Evolutionary conservation across 2,329 filamentous ascomycete genomes (phyloP).

Genomic region (Fusarium phyllophilum): DNA sequence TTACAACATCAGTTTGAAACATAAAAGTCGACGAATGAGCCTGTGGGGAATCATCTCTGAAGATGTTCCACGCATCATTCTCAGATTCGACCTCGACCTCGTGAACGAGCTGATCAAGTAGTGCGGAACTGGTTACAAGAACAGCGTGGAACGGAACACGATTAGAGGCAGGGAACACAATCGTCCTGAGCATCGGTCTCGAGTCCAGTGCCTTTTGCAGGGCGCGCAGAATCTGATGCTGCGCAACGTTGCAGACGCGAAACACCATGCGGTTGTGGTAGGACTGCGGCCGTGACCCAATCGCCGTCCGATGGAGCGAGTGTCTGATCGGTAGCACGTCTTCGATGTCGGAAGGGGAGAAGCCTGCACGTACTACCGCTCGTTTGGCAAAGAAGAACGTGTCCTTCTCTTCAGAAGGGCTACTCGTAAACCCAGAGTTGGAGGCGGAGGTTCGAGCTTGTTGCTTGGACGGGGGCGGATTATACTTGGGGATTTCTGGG

Average conservation of each 20-base stretch:
- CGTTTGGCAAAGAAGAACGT: constrained; percentile 15
- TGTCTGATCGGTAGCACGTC: constrained; percentile 46
- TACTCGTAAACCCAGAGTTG: neutral
- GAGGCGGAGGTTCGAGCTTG: neutral
- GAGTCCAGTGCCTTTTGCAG: constrained; percentile 43
- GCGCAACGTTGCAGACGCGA: constrained; percentile 31
- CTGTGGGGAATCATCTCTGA: constrained; percentile 30
- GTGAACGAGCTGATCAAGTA: constrained; percentile 44
- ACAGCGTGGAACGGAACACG: constrained; percentile 44
- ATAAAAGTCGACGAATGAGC: constrained; percentile 44
- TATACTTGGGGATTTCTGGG: neutral
- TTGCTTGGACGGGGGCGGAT: neutral
- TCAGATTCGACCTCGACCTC: constrained; percentile 36
- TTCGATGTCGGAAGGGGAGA: constrained; percentile 40
- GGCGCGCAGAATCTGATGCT: constrained; percentile 41
- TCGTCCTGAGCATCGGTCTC: constrained; percentile 45
- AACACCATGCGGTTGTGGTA: constrained; percentile 50
- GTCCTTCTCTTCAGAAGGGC: neutral
- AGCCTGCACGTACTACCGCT: constrained; percentile 24
- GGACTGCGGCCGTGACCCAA: constrained; percentile 49
- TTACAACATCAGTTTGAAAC: constrained; percentile 45
- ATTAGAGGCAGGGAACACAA: constrained; percentile 38
- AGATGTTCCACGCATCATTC: constrained; percentile 32
- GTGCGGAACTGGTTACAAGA: constrained; percentile 27
- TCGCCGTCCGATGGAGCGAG: constrained; percentile 44